These are phyloP conservation scores for Protostelium mycophagum DNA, from an alignment of 78 protist species.

Conservation along the genomic window DNA sequence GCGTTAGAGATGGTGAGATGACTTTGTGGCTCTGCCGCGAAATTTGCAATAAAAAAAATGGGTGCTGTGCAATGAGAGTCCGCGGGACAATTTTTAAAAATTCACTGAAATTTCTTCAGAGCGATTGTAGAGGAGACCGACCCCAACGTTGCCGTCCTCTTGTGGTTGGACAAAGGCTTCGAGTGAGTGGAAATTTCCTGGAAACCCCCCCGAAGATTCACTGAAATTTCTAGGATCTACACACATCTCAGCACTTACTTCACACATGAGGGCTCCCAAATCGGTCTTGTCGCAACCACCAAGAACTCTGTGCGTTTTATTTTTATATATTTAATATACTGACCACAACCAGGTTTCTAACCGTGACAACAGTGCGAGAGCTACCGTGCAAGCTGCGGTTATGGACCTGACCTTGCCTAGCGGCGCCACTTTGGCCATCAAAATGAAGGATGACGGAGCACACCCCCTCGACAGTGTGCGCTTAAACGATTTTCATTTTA, in stretches of 20 bases:
- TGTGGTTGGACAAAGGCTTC: not conserved
- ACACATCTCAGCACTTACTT: not conserved
- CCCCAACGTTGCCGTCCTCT: not conserved
- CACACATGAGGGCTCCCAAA: not conserved
- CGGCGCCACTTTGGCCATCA: conserved; percentile 19
- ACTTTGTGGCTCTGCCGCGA: too few species aligned
- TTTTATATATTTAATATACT: too few species aligned
- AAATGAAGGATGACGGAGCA: conserved; percentile 57
- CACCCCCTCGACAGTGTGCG: conserved; percentile 16
- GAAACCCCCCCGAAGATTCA: not conserved
- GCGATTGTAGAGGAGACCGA: not conserved
- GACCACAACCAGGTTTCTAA: not conserved
- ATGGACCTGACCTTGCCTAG: conserved; percentile 30
- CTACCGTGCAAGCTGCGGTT: conserved; percentile 12
- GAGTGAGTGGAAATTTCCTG: not conserved
- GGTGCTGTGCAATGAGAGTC: too few species aligned
- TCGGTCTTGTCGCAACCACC: not conserved
- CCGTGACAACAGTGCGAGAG: not conserved
- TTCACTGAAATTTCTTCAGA: too few species aligned
- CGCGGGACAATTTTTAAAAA: too few species aligned
- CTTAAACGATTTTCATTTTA: too few species aligned
- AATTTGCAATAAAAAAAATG: too few species aligned
- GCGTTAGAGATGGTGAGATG: too few species aligned
- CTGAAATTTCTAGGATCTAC: not conserved
- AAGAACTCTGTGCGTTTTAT: not conserved